Conservation (phyloP, 768 basidiomycete genomes). For the Tricholoma terreum region DNA sequence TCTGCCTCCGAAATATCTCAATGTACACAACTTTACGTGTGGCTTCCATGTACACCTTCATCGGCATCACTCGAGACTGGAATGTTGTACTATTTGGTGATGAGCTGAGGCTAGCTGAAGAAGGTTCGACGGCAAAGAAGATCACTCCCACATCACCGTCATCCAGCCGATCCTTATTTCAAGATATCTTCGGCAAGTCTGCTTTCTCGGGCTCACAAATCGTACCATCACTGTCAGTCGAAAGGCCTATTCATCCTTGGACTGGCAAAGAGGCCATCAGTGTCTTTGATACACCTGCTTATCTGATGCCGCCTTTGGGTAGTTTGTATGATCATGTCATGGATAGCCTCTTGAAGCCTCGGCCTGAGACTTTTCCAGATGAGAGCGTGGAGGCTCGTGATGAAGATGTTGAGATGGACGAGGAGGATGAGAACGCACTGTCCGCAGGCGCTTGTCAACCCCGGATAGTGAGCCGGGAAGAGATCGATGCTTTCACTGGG, state of each 20-base stretch:
- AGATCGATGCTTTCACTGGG: slow-evolving; percentile 57
- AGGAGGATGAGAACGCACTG: slow-evolving; percentile 15
- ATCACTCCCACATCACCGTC: slow-evolving; percentile 26
- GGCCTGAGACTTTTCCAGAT: slow-evolving; percentile 10
- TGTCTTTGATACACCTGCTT: slow-evolving; percentile 67
- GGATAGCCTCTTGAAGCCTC: slow-evolving; percentile 30
- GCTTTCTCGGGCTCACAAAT: slow-evolving; percentile 46
- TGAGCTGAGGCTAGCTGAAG: slow-evolving; percentile 36
- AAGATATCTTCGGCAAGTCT: slow-evolving; percentile 86
- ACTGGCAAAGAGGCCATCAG: slow-evolving; percentile 39
- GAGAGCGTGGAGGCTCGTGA: slow-evolving; percentile 17
- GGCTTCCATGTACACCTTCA: slow-evolving; percentile 47
- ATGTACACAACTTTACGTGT: slow-evolving; percentile 30
- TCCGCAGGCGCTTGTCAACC: slow-evolving; percentile 15
- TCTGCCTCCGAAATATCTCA: slow-evolving; percentile 52
- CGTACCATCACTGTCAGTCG: slow-evolving; percentile 11
- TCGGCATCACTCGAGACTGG: slow-evolving; percentile 70
- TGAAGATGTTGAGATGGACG: slow-evolving; percentile 48
- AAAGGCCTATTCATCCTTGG: slow-evolving; percentile 11
- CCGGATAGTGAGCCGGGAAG: slow-evolving; percentile 44
- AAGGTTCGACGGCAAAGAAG: slow-evolving; percentile 39
- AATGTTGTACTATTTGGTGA: slow-evolving; percentile 70
- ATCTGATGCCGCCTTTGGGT: slow-evolving; percentile 73
- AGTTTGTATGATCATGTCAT: slow-evolving; percentile 63
- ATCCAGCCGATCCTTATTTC: slow-evolving; percentile 64